Evolutionary conservation across 2,329 filamentous ascomycete genomes (phyloP), one percentile per base, ranked within the genome.

Genomic region (Penicillium palitans): DNA sequence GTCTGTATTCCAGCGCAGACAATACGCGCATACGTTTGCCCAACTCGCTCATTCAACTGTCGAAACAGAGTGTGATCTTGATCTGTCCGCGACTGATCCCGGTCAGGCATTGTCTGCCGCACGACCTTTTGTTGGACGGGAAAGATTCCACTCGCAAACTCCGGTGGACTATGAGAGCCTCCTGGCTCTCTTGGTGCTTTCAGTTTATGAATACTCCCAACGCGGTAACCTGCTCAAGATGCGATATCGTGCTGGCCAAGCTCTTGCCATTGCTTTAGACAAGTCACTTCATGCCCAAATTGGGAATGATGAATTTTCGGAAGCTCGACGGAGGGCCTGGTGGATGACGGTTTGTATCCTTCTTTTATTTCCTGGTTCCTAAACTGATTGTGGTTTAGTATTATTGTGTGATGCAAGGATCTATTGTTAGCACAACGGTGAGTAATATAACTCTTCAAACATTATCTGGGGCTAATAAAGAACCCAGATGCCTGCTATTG

Each of bases 141-240:
- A 74, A 25, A 64, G 66, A 15, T 69, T 80, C 27, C 78, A 80
- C 60, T 68, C 74, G 27, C 66, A 63, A 19, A 69, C 73, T 2
- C 77, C 78, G 1, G 70, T 76, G 33, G 77, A 78, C 52, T 63
- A 78, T 6, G 78, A 80, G 61, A 67, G 68, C 40, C 67, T 80
- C 33, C 65, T 79, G 25, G 74, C 78, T 5, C 60, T 79, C 19
- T 64, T 78, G 29, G 61, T 79, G 29, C 70, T 80, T n/a, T 77
- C 74, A 24, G 70, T 78, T 10, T 80, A 80, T 55, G 78, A 80
- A 59, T 80, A 80, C 61, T 68, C 73, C 3, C 77, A 80, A 58
- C 70, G 78, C 27, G 78, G 78, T 4, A 80, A 80, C 56, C 64
- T 79, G 21, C 65, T 74, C 8, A 80, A 79, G 59, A 80, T 80